A percentile compares a stretch with the other conserved stretches of the same genome.
phyloP scores from a whole-genome alignment of 1,284 basidiomycete genomes.

The Ganoderma lucidum region DNA sequence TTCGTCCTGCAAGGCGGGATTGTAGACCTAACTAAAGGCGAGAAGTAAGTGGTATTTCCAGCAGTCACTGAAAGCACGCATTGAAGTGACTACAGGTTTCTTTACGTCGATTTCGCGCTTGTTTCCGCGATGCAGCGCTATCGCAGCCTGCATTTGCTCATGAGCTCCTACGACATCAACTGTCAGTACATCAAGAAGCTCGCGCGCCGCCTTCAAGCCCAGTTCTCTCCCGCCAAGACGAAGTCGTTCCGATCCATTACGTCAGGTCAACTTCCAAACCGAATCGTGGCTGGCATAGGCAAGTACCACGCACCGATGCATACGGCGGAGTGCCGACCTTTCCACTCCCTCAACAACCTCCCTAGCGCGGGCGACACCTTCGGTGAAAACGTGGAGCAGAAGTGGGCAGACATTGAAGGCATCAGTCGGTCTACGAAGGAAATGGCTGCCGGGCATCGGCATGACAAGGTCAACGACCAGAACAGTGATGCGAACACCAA shows the following conservation, averaged over 20 bases:
- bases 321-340: constrained; percentile 23
- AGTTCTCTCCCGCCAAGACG: background rate
- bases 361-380: constrained; percentile 29
- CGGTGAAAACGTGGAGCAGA: constrained; percentile 31
- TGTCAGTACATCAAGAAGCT: constrained; percentile 17
- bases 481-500: too few relatives aligned
- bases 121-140: too few relatives aligned
- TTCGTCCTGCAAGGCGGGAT: too few relatives aligned
- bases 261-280: background rate
- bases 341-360: constrained; percentile 11
- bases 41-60: too few relatives aligned
- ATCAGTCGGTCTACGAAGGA: constrained; percentile 25
- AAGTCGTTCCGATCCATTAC: background rate
- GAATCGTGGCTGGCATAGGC: constrained; percentile 11
- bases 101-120: too few relatives aligned
- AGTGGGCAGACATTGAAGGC: constrained; percentile 25
- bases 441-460: constrained; percentile 33
- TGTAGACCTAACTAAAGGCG: too few relatives aligned
- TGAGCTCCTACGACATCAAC: too few relatives aligned
- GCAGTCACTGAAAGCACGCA: too few relatives aligned
- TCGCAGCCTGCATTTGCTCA: too few relatives aligned
- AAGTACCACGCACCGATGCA: constrained; percentile 36
- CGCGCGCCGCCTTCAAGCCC: background rate
- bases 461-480: constrained; percentile 33
- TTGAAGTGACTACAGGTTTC: too few relatives aligned